Evolutionary conservation across 495 filamentous ascomycete genomes (phyloP).

Genomic region (Aspergillus coremiiformis): DNA sequence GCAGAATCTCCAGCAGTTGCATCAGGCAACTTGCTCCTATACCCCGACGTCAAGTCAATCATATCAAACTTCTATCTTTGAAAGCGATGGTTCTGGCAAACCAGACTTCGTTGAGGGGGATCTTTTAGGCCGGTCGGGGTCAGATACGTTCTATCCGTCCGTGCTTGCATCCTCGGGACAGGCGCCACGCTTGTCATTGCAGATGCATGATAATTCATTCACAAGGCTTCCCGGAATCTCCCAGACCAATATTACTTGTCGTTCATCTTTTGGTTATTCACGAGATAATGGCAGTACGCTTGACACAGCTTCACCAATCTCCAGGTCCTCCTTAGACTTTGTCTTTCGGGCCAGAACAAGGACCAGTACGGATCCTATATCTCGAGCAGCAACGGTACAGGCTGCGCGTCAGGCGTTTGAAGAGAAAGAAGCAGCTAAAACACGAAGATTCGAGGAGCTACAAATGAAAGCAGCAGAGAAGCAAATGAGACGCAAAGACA

Average conservation of each 20-base stretch:
- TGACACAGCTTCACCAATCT: conserved; percentile 42
- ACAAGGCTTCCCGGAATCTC: conserved; percentile 42
- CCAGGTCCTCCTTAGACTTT: conserved; percentile 50
- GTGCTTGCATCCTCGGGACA: conserved; percentile 25
- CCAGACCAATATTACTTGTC: conserved; percentile 47
- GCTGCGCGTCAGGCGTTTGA: conserved; percentile 50
- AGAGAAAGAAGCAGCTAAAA: conserved; percentile 54
- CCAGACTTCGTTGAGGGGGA: conserved; percentile 24
- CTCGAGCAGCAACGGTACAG: conserved; percentile 47
- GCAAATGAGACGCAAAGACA: conserved; percentile 30
- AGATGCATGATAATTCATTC: conserved; percentile 43
- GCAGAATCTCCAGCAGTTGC: conserved; percentile 54
- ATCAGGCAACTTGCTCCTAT: conserved; percentile 49
- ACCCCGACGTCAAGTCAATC: conserved; percentile 50
- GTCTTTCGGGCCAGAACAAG: conserved; percentile 45
- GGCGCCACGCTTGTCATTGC: conserved; percentile 34
- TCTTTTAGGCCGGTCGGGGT: conserved; percentile 11
- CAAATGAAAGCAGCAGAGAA: conserved; percentile 44
- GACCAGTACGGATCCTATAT: conserved; percentile 42
- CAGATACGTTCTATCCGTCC: conserved; percentile 24
- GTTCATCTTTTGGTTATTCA: conserved; percentile 43
- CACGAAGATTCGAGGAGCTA: conserved; percentile 47
- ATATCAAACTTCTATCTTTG: conserved; percentile 40
- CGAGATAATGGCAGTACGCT: conserved; percentile 36
- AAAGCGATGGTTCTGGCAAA: conserved; percentile 39